Percentiles rank a stretch among this genome's conserved stretches.
Conservation (phyloP, 805 yeast genomes). For the Zygoascus ofunaensis region DNA sequence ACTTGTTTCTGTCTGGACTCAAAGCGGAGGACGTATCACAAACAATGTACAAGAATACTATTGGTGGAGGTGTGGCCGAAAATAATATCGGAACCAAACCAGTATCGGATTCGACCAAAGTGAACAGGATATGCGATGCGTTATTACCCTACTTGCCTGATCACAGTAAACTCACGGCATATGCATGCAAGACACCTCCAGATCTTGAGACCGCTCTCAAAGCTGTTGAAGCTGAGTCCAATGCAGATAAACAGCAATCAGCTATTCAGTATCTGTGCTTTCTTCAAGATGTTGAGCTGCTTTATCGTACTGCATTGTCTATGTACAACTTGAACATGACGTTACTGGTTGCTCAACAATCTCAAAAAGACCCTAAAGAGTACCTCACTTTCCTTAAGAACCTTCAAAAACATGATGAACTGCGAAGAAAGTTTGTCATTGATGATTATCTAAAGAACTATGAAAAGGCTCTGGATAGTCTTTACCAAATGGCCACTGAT, state of each 20-base stretch:
- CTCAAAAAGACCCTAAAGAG: conserved; percentile 97
- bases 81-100: conserved; percentile 11
- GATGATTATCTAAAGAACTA: conserved; percentile 67
- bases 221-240: conserved; percentile 47
- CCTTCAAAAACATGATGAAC: conserved; percentile 55
- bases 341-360: conserved; percentile 81
- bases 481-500: conserved; percentile 33
- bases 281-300: conserved; percentile 75
- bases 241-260: conserved; percentile 44
- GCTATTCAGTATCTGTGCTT: conserved; percentile 80
- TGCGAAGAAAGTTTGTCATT: conserved; percentile 63
- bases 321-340: conserved; percentile 76
- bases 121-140: conserved; percentile 69
- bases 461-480: conserved; percentile 59
- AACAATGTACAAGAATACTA: conserved; percentile 76
- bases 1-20: conserved; percentile 77
- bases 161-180: conserved; percentile 80
- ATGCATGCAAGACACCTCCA: conserved; percentile 86
- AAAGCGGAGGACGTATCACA: conserved; percentile 76
- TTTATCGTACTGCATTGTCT: conserved; percentile 73
- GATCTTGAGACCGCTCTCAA: conserved; percentile 65
- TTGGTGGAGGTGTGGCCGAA: background rate
- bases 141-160: conserved; percentile 48
- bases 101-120: conserved; percentile 30
- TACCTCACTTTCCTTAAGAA: conserved; percentile 85